Percentiles rank a stretch among this genome's conserved stretches.
phyloP scores from a whole-genome alignment of 805 yeast species.

The Isabelozyma rhagii region DNA sequence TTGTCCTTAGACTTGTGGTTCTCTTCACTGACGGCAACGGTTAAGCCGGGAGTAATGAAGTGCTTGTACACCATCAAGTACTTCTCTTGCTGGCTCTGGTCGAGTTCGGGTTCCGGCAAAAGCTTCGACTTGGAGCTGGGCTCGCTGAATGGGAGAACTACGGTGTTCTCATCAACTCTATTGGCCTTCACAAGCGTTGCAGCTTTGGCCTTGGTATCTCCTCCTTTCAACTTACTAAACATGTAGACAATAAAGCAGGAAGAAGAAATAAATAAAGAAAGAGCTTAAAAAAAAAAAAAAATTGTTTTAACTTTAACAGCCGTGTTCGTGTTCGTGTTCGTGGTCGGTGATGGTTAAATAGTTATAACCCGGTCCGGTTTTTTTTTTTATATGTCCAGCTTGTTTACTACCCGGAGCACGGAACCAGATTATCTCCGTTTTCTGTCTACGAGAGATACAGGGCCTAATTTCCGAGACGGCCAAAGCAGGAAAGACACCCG shows the following conservation, averaged over 20 bases:
- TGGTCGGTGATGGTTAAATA: not conserved
- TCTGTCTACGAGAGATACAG: too few relatives aligned
- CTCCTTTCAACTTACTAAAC: conserved; percentile 16
- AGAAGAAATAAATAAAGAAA: not conserved
- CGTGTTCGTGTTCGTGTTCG: not conserved
- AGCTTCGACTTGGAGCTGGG: conserved; percentile 37
- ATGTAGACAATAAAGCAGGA: conserved; percentile 4
- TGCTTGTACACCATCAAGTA: conserved; percentile 62
- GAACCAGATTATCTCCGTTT: too few relatives aligned
- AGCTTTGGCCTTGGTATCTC: conserved; percentile 8
- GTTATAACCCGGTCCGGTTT: too few relatives aligned
- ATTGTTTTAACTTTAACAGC: not conserved
- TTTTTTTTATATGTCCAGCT: not conserved
- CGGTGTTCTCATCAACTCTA: conserved; percentile 6
- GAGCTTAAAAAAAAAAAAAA: not conserved
- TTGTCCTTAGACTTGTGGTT: conserved; percentile 37
- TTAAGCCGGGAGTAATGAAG: conserved; percentile 53
- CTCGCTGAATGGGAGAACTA: conserved; percentile 15
- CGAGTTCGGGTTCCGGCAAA: conserved; percentile 51
- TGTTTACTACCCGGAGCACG: not conserved
- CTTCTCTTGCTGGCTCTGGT: conserved; percentile 54
- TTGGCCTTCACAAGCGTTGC: conserved; percentile 1
- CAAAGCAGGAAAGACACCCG: not conserved
- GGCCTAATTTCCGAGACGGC: not conserved
- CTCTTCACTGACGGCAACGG: conserved; percentile 50